Conservation (phyloP, 768 basidiomycete species). For the Rossbeevera mucosa region DNA sequence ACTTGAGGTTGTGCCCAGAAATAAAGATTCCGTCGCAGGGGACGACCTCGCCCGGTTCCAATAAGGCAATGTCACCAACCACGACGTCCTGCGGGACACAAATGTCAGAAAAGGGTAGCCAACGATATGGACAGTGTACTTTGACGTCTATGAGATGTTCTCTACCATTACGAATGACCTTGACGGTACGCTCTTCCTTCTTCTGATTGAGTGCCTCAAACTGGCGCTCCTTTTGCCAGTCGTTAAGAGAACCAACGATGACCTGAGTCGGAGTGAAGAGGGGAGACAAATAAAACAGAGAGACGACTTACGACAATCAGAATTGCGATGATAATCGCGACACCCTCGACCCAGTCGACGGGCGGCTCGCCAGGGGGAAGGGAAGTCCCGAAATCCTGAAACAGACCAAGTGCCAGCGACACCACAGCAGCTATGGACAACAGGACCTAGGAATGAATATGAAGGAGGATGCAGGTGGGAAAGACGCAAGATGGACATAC, state of each 20-base stretch:
- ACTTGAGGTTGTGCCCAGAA: slow-evolving; percentile 86
- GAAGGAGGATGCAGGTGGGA: background rate
- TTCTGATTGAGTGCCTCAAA: slow-evolving; percentile 90
- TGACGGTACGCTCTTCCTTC: slow-evolving; percentile 90
- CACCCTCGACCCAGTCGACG: slow-evolving; percentile 97
- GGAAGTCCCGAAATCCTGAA: slow-evolving; percentile 83
- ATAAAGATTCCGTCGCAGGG: slow-evolving; percentile 97
- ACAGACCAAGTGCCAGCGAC: slow-evolving; percentile 89
- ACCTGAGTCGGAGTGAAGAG: slow-evolving; percentile 43
- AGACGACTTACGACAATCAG: slow-evolving; percentile 57
- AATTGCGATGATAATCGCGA: slow-evolving; percentile 74
- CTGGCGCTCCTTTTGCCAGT: slow-evolving; percentile 98
- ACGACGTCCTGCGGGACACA: slow-evolving; percentile 64
- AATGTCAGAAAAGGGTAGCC: slow-evolving; percentile 6
- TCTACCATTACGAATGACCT: slow-evolving; percentile 68
- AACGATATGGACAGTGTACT: slow-evolving; percentile 35
- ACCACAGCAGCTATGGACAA: slow-evolving; percentile 90
- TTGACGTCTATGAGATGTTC: slow-evolving; percentile 80
- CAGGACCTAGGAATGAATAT: slow-evolving; percentile 52
- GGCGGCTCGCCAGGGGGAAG: slow-evolving; percentile 57
- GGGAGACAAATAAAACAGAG: background rate
- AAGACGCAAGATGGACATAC: slow-evolving; percentile 38
- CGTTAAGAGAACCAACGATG: slow-evolving; percentile 89
- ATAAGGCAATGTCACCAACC: slow-evolving; percentile 86
- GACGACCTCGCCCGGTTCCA: slow-evolving; percentile 94